Conservation (phyloP, 2,329 filamentous ascomycete species). For the Neofusicoccum sp. region DNA sequence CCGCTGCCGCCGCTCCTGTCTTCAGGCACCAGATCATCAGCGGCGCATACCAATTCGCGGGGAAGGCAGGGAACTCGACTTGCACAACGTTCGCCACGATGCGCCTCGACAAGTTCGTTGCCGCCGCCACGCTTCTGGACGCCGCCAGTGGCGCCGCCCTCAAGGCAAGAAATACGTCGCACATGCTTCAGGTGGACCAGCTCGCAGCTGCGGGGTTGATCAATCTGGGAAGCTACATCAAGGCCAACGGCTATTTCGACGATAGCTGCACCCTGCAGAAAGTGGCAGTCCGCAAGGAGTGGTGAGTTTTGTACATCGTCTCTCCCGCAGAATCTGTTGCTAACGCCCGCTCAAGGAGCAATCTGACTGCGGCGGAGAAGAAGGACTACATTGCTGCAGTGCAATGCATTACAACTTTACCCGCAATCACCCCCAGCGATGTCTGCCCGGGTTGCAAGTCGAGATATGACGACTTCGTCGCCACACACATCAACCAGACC, state of each 20-base stretch:
- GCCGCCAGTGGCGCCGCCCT: conserved; percentile 7
- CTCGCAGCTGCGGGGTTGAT: conserved; percentile 37
- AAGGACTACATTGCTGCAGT: conserved; percentile 41
- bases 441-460: conserved; percentile 35
- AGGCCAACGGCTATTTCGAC: conserved; percentile 29
- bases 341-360: conserved; percentile 26
- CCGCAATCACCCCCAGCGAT: conserved; percentile 32
- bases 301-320: conserved; percentile 33
- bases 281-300: conserved; percentile 46
- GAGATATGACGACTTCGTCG: conserved; percentile 42
- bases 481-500: conserved; percentile 41
- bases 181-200: conserved; percentile 31
- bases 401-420: conserved; percentile 35
- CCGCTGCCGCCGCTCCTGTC: not conserved
- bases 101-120: not conserved
- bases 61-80: not conserved
- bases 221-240: conserved; percentile 37
- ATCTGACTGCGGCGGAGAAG: conserved; percentile 32
- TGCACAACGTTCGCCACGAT: not conserved
- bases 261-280: conserved; percentile 42
- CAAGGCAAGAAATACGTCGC: not conserved
- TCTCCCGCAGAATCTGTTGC: not conserved
- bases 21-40: not conserved
- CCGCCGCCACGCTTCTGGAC: not conserved
- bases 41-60: not conserved